Conservation (phyloP, 1,139 yeast species). For the Saccharomycopsis crataegensis region DNA sequence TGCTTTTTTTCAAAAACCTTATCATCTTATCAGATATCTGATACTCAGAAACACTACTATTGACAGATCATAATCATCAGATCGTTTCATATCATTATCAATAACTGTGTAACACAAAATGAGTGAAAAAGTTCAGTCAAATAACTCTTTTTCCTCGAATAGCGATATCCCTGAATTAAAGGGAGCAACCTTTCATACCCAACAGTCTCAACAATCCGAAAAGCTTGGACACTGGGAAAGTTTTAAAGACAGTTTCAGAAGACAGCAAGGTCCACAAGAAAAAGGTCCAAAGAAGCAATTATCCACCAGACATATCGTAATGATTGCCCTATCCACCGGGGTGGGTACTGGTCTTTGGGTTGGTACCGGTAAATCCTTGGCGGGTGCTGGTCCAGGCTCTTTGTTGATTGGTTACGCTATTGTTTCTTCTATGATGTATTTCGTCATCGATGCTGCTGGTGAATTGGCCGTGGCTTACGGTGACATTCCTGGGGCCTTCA, state of each 20-base stretch:
- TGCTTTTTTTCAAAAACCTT: too few relatives aligned
- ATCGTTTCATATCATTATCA: too few relatives aligned
- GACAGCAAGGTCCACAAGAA: slow-evolving; percentile 21
- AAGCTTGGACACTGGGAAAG: slow-evolving; percentile 7
- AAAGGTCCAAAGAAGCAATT: slow-evolving; percentile 1
- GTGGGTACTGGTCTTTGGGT: slow-evolving; percentile 76
- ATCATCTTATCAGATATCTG: too few relatives aligned
- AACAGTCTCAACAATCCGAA: too few relatives aligned
- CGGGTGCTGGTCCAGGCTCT: slow-evolving; percentile 76
- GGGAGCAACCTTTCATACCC: background rate
- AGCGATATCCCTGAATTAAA: background rate
- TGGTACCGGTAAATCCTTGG: slow-evolving; percentile 64
- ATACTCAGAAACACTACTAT: too few relatives aligned
- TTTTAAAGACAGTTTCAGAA: slow-evolving; percentile 30
- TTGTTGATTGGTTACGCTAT: slow-evolving; percentile 61
- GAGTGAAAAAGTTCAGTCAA: too few relatives aligned
- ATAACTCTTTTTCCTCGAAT: too few relatives aligned
- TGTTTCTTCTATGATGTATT: slow-evolving; percentile 63
- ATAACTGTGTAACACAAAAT: too few relatives aligned
- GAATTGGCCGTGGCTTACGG: slow-evolving; percentile 69
- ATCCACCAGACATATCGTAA: slow-evolving; percentile 16
- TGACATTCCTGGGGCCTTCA: slow-evolving; percentile 65
- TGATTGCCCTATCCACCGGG: slow-evolving; percentile 74
- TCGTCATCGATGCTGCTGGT: slow-evolving; percentile 78
- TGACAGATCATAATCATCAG: too few relatives aligned